Evolutionary conservation across 139 green algal species (phyloP), one percentile per base, ranked within the genome.

Genomic region (Volvox africanus): DNA sequence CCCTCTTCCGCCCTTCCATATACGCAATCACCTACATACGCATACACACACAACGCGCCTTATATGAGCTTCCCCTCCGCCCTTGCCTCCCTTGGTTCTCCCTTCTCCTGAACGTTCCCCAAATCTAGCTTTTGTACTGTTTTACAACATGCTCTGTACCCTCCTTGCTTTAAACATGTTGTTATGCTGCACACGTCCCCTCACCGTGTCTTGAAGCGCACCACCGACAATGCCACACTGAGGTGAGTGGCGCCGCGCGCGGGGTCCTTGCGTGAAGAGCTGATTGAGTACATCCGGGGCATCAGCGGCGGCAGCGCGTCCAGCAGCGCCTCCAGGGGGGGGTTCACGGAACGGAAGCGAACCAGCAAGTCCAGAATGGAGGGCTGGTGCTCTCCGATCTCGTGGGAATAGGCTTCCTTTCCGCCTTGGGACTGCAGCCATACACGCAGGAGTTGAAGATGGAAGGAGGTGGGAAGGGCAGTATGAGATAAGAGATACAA

Each of bases 241-340:
- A 90, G 73, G 19, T 33, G 86, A 17, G 26, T 84, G 82, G 61
- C 32, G 19, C 80, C 84, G 22, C n/a, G 24, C 6, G 37, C 36
- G 68, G 37, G 30, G 50, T 90, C 87, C 33, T 22, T 24, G 6
- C 61, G 76, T 55, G 73, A 86, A 92, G 44, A 94, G 71, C 95
- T 96, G 79, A 99, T 89, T 16, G 97, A 99, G 94, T 99, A 99
- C 92, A 98, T 71, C 88, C 97, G 93, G 0, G 98, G 96, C 20
- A 91, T 78, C 33, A 99, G 94, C 17, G 97, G 94, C 2, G 96
- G 96, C 82, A 99, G 94, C 1, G 92, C 93, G 87, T 99, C 96
- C 50, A 99, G 94, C 71, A 99, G 95, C 21, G 93, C 94, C 18
- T 93, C 96, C 61, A 99, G 89, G 0, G 95, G 92, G 11, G 97